phyloP scores from a whole-genome alignment of 805 yeast species.

The Kluyveromyces siamensis region DNA sequence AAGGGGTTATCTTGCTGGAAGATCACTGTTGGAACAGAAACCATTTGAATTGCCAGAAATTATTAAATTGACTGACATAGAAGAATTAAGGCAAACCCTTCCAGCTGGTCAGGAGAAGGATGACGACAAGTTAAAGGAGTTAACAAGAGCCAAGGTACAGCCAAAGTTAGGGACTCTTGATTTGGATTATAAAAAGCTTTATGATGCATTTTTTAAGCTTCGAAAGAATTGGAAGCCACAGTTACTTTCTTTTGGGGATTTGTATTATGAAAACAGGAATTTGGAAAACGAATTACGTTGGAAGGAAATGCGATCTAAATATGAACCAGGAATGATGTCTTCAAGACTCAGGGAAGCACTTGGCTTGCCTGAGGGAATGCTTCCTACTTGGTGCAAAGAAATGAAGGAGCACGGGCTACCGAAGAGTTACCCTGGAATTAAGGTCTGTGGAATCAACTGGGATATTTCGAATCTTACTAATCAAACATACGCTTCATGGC shows the following conservation, averaged over 20 bases:
- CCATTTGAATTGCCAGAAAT: slow-evolving; percentile 74
- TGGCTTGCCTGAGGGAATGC: slow-evolving; percentile 46
- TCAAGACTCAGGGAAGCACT: slow-evolving; percentile 54
- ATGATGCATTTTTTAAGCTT: slow-evolving; percentile 78
- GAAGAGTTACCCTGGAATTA: slow-evolving; percentile 64
- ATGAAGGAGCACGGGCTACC: slow-evolving; percentile 74
- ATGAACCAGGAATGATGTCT: slow-evolving; percentile 65
- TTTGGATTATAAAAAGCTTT: slow-evolving; percentile 71
- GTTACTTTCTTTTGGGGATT: slow-evolving; percentile 61
- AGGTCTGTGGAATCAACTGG: slow-evolving; percentile 46
- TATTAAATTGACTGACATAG: slow-evolving; percentile 75
- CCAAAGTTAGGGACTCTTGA: slow-evolving; percentile 84
- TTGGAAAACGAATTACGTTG: slow-evolving; percentile 35
- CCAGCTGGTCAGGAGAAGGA: slow-evolving; percentile 25
- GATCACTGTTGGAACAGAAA: slow-evolving; percentile 55
- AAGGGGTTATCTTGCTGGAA: slow-evolving; percentile 60
- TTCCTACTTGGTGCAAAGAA: slow-evolving; percentile 74
- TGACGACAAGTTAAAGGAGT: slow-evolving; percentile 51
- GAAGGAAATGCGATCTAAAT: slow-evolving; percentile 26
- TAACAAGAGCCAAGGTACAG: slow-evolving; percentile 75
- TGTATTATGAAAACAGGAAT: slow-evolving; percentile 72
- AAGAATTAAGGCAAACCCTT: slow-evolving; percentile 66
- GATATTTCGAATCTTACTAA: slow-evolving; percentile 31
- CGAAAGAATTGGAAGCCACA: slow-evolving; percentile 60
- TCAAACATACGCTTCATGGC: slow-evolving; percentile 25